Evolutionary conservation across 305 asterid species (phyloP), one percentile per base, ranked within the genome.

Genomic region (Rubia tinctorum): DNA sequence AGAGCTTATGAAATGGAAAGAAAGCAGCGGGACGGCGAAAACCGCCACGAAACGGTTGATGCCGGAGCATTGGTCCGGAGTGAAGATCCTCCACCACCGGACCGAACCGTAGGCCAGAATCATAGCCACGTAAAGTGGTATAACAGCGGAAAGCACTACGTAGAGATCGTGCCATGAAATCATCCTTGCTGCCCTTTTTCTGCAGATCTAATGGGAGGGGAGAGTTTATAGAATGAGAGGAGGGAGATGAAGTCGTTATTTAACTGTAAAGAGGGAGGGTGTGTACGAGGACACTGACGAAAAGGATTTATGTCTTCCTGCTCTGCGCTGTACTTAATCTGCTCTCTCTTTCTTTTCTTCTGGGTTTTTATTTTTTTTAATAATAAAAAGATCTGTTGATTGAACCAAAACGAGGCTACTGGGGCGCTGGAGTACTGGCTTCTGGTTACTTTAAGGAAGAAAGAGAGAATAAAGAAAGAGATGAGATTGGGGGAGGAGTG

Each of bases 61-160:
- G 7, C 99, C 99, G 73, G 99, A 92, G 77, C 99, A 95, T 71
- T 94, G 99, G 66, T 94, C 99, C 15, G 97, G 95, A 0, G 96
- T 82, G 81, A 92, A 92, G 44, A 92, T 92, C 73, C 90, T 92
- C 98, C 98, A 93, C 98, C 98, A 93, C 4, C 97, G 92, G 23
- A 94, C 99, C 0, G 97, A 91, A 20, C 99, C 99, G 74, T 94
- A 94, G 20, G 99, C 99, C 44, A 94, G 68, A 30, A 94, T 89
- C 99, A 94, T 94, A 76, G 99, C 97, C 51, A 91, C 99, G 30
- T 94, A 94, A 0, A 94, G 91, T 0, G 98, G 99, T 7, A 91
- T 76, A 69, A 94, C 88, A 3, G 99, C 99, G 0, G 99, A 86
- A 4, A 94, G 77, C 11, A 94, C 99, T 2, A 83, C 88, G 73